Evolutionary conservation across 805 yeast species (phyloP).

Genomic region (Wickerhamiella bombiphila): DNA sequence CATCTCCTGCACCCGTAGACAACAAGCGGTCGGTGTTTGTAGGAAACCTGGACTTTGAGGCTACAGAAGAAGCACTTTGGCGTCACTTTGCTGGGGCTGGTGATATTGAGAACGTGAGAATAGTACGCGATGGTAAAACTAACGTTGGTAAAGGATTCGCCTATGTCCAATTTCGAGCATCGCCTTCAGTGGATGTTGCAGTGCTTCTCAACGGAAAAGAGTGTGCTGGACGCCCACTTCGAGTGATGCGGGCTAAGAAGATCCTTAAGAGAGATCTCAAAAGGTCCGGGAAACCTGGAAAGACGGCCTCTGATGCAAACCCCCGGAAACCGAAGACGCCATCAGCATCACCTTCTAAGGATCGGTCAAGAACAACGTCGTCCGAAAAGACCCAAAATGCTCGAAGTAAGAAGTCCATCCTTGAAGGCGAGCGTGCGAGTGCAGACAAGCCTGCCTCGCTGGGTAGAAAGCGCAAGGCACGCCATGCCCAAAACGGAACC

Average conservation of each 20-base stretch:
- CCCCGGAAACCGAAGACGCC: not conserved
- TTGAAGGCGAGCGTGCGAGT: slow-evolving; percentile 23
- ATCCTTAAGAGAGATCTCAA: slow-evolving; percentile 1
- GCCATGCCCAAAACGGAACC: slow-evolving; percentile 5
- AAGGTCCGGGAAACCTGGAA: not conserved
- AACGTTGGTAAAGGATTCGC: slow-evolving; percentile 97
- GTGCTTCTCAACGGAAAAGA: slow-evolving; percentile 60
- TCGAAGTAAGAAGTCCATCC: slow-evolving; percentile 5
- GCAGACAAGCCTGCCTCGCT: slow-evolving; percentile 11
- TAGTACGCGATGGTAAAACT: slow-evolving; percentile 83
- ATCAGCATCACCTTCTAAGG: not conserved
- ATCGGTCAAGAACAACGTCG: not conserved
- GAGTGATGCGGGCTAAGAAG: slow-evolving; percentile 56
- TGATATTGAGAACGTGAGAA: slow-evolving; percentile 74
- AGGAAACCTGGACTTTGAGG: slow-evolving; percentile 89
- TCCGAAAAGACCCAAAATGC: not conserved
- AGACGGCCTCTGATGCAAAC: not conserved
- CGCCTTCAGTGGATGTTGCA: slow-evolving; percentile 65
- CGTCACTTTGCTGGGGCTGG: slow-evolving; percentile 54
- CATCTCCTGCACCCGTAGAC: slow-evolving; percentile 79
- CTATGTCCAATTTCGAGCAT: slow-evolving; percentile 66
- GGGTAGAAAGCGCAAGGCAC: slow-evolving; percentile 14
- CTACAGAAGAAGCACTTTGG: slow-evolving; percentile 82
- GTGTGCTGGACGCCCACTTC: slow-evolving; percentile 41
- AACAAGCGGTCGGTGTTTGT: slow-evolving; percentile 74